Evolutionary conservation across 768 basidiomycete species (phyloP).

Genomic region (Mycena amicta): DNA sequence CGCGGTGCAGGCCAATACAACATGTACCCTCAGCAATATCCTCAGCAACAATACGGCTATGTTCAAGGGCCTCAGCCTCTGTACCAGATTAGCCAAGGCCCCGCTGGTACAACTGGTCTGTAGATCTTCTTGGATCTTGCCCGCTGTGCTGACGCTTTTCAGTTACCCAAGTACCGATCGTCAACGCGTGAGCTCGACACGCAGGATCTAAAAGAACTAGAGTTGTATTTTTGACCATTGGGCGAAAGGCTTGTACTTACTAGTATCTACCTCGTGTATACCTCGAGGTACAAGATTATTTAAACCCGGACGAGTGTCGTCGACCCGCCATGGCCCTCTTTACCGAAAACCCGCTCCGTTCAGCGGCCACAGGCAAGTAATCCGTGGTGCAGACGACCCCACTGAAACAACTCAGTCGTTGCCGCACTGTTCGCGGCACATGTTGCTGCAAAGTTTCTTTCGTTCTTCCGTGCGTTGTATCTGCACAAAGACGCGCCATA

Average conservation of each 20-base stretch:
- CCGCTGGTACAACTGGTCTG: conserved; percentile 16
- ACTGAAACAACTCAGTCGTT: conserved; percentile 37
- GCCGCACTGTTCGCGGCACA: conserved; percentile 53
- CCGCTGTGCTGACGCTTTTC: too few species aligned
- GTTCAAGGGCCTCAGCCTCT: conserved; percentile 9
- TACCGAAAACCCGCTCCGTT: conserved; percentile 49
- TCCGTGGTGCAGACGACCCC: background rate
- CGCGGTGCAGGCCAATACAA: conserved; percentile 31
- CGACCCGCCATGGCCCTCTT: conserved; percentile 48
- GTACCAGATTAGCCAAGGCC: conserved; percentile 16
- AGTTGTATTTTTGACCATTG: conserved; percentile 4
- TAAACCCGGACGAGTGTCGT: conserved; percentile 2
- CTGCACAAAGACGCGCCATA: too few species aligned
- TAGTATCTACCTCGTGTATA: conserved; percentile 21
- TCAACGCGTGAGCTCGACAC: conserved; percentile 1
- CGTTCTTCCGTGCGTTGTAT: conserved; percentile 45
- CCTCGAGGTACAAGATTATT: conserved; percentile 23
- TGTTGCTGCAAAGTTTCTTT: conserved; percentile 51
- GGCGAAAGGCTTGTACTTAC: too few species aligned
- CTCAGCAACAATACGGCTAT: conserved; percentile 28
- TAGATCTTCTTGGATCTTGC: too few species aligned
- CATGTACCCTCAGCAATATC: conserved; percentile 26
- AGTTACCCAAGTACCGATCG: conserved; percentile 22
- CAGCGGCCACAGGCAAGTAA: conserved; percentile 43
- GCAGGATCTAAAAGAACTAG: conserved; percentile 5